Base-by-base conservation (phyloP, 1,284 basidiomycete species). In the Melampsora americana region DNA sequence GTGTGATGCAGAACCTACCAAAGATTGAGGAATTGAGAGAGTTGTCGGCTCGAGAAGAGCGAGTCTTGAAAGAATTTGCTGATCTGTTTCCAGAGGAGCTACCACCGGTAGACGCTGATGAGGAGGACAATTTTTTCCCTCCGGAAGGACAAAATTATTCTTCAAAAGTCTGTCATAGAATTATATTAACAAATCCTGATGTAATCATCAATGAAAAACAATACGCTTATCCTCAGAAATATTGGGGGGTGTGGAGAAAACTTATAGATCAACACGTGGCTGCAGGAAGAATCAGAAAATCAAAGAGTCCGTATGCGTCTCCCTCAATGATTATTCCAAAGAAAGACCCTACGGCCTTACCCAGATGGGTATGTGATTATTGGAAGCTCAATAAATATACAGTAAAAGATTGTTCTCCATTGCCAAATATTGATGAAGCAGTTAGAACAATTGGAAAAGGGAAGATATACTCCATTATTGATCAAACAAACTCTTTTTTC, bases 401-500 rank as follows among this genome's bases (percentile, higher is more conserved):
- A 3, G 71, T 78, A 35, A 75, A 74, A 60, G 78, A 79, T 50
- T 39, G 66, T 9, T 77, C 76, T 18, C 75, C 78, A 1, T 59
- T 79, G 20, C 78, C 64, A 0, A 32, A 32, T 78, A 18, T 66
- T 39, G 64, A 66, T 66, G 28, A 66, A 46, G n/a, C 46, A 6
- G 20, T 66, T 1, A 2, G 64, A 14, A 0, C 23, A 7, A 35
- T 66, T 1, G 30, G 35, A 1, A 42, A 35, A 44, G 64, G 64
- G 2, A 81, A 80, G 60, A 79, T 84, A 16, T 85, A 80, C 79
- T 81, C 70, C 0, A 84, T 82, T 39, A 78, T 86, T 0, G 84
- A 86, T 72, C 84, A 86, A 82, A 86, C 84, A 0, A 83, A 85
- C 71, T 79, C 81, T 0, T 86, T 85, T 77, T 85, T 84, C 77